Evolutionary conservation across 257 asterid species (phyloP), one percentile per base, ranked within the genome.

Genomic region (Lycium barbarum): DNA sequence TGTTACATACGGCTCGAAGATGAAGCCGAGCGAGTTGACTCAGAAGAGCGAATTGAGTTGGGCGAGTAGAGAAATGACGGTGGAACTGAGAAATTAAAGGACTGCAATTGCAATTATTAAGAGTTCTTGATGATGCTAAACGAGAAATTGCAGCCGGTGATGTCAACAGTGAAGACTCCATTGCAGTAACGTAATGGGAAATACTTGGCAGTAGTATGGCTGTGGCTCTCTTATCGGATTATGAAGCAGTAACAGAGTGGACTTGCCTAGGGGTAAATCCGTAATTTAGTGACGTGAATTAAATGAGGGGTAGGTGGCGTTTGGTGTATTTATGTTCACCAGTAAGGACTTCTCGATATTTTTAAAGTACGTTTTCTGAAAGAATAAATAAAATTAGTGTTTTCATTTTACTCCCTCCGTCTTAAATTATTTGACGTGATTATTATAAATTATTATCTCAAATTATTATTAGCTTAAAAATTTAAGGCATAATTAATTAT

Each of bases 161-260:
- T 17, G 92, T 87, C 81, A 92, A 87, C 83, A 93, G n/a, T 20
- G 93, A 83, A 33, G 93, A 92, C 90, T 95, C 97, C 98, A 95
- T 95, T 57, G 83, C 78, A 57, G 66, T 18, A 58, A 49, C 20
- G 83, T n/a, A 66, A 63, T 47, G 53, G 66, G 26, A 51, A 58
- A 79, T 17, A 53, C 82, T 14, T 43, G 62, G 61, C 78, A 82
- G 43, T 59, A 38, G 20, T 61, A 18, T 43, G 38, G 55, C 74
- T 47, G 18, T 63, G 78, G 26, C 45, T 61, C 74, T 65, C 38
- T 18, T 2, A n/a, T 20, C 47, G 45, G 73, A 45, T 45, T 61
- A 59, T 81, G 59, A 58, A 81, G 78, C 40, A 13, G 84, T 13
- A 45, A 43, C 61, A 45, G 84, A 12, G 57, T n/a, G 20, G 20